Evolutionary conservation across 2,329 filamentous ascomycete genomes (phyloP), one percentile per base, ranked within the genome.

Genomic region (Colletotrichum spaethianum): DNA sequence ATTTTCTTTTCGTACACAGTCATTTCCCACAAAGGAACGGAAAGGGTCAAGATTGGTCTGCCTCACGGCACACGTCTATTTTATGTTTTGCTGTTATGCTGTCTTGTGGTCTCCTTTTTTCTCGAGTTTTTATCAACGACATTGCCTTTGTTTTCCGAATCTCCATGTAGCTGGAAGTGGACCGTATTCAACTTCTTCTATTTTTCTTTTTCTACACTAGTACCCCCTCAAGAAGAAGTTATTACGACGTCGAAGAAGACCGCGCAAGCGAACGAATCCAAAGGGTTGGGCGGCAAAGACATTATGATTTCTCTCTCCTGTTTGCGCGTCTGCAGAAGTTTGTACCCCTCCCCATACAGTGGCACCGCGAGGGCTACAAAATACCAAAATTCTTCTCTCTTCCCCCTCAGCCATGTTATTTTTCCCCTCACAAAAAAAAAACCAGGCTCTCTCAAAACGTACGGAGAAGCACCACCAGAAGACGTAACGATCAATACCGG

Each of bases 61-160:
- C 80, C 80, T 81, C 80, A 74, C 80, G 80, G 80, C 79, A 78
- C 74, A 78, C 74, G 75, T 78, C 73, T 75, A 63, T 75, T 78
- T 74, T 62, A 75, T 56, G 69, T 73, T 75, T 68, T 74, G 76
- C 66, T 75, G 62, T 46, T 23, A 33, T 67, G 23, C 31, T 44
- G 28, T n/a, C 52, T 73, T 56, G 23, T 31, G 18, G 48, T 4
- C 16, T 50, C 2, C 16, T 40, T 63, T 23, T 20, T 65, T 63
- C 4, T 12, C 23, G n/a, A n/a, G 4, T 57, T 38, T 56, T 31
- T 9, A 33, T 23, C 16, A 20, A 12, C 60, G 44, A 44, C 60
- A 63, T 38, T 36, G 26, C 60, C n/a, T 31, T 42, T 64, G 55
- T 40, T 59, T 31, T 46, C 20, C n/a, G n/a, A n/a, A n/a, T 48